Percentiles rank a stretch among this genome's conserved stretches.
Conservation (phyloP, 2,329 filamentous ascomycete genomes). For the Cladosporium sp. region DNA sequence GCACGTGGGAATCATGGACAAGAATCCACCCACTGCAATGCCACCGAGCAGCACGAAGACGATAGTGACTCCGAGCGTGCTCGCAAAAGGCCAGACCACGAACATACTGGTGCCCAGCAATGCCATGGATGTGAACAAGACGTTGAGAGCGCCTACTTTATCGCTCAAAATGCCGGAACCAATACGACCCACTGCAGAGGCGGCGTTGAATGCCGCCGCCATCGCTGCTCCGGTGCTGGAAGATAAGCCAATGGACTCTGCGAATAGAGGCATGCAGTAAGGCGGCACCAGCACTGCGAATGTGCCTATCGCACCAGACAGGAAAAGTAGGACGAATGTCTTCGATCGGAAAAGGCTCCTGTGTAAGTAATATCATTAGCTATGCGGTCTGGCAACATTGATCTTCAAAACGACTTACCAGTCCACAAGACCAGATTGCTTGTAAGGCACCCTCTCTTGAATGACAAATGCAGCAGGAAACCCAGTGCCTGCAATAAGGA, state of each 20-base stretch:
- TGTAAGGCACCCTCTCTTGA: constrained; percentile 42
- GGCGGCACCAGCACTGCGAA: constrained; percentile 60
- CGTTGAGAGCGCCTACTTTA: constrained; percentile 52
- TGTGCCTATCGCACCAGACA: constrained; percentile 52
- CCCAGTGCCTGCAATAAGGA: constrained; percentile 51
- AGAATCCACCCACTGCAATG: constrained; percentile 59
- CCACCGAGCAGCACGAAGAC: constrained; percentile 59
- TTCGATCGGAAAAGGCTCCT: constrained; percentile 36
- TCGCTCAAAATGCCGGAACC: constrained; percentile 53
- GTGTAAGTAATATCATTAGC: constrained; percentile 23
- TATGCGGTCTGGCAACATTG: neutral
- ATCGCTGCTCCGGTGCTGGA: constrained; percentile 36
- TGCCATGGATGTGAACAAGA: constrained; percentile 48
- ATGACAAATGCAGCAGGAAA: constrained; percentile 54
- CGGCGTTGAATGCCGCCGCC: constrained; percentile 59
- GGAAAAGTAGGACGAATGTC: constrained; percentile 52
- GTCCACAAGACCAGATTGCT: constrained; percentile 2
- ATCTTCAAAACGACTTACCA: too few species aligned
- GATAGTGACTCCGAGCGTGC: constrained; percentile 50
- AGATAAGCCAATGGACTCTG: constrained; percentile 51
- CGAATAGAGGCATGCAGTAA: constrained; percentile 58
- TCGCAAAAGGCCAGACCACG: constrained; percentile 58
- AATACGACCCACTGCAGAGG: constrained; percentile 56
- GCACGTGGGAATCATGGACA: constrained; percentile 60
- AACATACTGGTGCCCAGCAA: constrained; percentile 57